These are phyloP conservation scores for Agroathelia rolfsii DNA, from an alignment of 1,284 basidiomycete genomes.

Conservation along the genomic window DNA sequence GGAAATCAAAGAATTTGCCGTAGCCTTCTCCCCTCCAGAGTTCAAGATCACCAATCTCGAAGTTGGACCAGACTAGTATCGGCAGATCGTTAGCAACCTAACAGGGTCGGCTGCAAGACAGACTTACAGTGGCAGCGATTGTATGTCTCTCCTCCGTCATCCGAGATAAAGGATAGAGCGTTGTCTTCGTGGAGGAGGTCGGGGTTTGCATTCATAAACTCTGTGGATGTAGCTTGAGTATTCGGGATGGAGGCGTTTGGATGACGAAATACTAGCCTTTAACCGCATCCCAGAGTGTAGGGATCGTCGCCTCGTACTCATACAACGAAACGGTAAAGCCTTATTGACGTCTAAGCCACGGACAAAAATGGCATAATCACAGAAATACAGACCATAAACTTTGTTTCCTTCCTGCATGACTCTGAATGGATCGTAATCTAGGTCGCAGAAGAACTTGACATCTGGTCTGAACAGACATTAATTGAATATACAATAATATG, in stretches of 20 bases:
- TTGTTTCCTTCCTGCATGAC: conserved; percentile 85
- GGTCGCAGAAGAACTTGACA: conserved; percentile 80
- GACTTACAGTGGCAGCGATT: conserved; percentile 63
- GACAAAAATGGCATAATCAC: neutral
- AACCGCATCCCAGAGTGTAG: conserved; percentile 53
- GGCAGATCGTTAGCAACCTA: neutral
- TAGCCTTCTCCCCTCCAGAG: conserved; percentile 64
- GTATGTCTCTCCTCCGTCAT: conserved; percentile 51
- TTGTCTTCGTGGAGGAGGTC: conserved; percentile 50
- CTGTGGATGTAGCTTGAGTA: conserved; percentile 17
- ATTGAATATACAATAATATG: conserved; percentile 1
- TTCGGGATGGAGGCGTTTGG: neutral
- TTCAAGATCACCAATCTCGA: conserved; percentile 60
- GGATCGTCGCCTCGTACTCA: conserved; percentile 60
- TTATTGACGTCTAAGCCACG: no score
- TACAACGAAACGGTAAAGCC: conserved; percentile 60
- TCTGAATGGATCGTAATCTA: conserved; percentile 84
- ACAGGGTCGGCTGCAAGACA: neutral
- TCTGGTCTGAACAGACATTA: conserved; percentile 43
- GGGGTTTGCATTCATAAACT: conserved; percentile 53
- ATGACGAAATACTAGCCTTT: conserved; percentile 28
- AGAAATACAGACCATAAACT: conserved; percentile 54
- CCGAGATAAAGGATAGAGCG: conserved; percentile 53
- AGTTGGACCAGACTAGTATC: conserved; percentile 52
- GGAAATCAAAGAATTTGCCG: conserved; percentile 56